Base-by-base conservation (phyloP, 306 rosid genomes). In the Fragaria iinumae region DNA sequence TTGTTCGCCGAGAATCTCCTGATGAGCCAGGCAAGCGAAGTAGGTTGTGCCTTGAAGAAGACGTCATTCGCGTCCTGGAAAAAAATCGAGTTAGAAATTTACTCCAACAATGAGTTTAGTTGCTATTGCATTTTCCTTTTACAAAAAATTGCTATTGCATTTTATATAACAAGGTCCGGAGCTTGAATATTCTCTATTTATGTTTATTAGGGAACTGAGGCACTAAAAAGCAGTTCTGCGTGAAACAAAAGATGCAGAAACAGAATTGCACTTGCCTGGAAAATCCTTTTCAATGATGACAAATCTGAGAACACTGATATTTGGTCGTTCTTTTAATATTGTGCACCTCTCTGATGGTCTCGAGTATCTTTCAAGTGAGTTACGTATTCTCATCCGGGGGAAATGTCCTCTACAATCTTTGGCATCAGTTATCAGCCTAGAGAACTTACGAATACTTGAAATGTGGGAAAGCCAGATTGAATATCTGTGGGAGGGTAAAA, bases 141-240 rank as follows among this genome's bases (percentile, higher is more conserved):
- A 29, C 32, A 29, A 29, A 29, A 29, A 29, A 29, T 29, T 29
- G 32, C 32, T 29, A 29, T 29, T 29, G 32, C 32, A 29, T 29
- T 2, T 25, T 69, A 27, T 11, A 36, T 9, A 5, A 17, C 57
- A 50, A 50, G 21, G 21, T 50, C 21, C 0, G 23, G 57, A 53
- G 25, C 60, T 53, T 53, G 9, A 20, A 20, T 53, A 8, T 2
- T 53, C 60, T 20, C 0, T 20, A 53, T 53, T 53, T 4, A 20
- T 53, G 60, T n/a, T 53, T 18, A 2, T 6, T 8, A 79, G 82
- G 82, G 82, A 73, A 79, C 78, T 43, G 44, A 41, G 5, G 41
- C 13, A 7, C 70, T 79, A 34, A 32, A 66, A 79, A 59, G 74
- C 39, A 43, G 1, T 2, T 1, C 0, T 53, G 5, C 0, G 13